Conservation (phyloP, 2,329 filamentous ascomycete genomes). For the Colletotrichum lentis region DNA sequence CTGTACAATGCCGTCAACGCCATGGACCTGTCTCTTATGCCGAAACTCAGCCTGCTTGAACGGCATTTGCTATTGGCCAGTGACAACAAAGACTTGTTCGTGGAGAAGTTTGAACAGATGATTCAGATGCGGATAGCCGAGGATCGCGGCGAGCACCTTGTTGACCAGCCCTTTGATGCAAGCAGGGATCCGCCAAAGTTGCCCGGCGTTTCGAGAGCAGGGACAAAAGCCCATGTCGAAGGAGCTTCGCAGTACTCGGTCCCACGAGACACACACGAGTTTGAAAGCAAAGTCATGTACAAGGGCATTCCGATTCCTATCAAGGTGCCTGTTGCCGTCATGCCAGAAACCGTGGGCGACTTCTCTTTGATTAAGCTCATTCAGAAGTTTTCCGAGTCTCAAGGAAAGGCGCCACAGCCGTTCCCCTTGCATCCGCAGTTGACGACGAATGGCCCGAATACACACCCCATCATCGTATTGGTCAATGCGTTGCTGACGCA, state of each 20-base stretch:
- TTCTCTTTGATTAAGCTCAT: slow-evolving; percentile 98
- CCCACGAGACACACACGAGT: slow-evolving; percentile 95
- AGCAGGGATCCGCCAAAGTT: slow-evolving; percentile 57
- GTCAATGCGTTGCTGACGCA: slow-evolving; percentile 95
- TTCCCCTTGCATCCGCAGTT: slow-evolving; percentile 90
- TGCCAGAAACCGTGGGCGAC: slow-evolving; percentile 95
- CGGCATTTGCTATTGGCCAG: slow-evolving; percentile 86
- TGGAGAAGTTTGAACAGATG: slow-evolving; percentile 97
- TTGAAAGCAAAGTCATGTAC: slow-evolving; percentile 94
- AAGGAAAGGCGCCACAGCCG: slow-evolving; percentile 82
- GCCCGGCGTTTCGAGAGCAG: slow-evolving; percentile 65
- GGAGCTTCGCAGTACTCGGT: slow-evolving; percentile 72
- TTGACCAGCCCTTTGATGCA: slow-evolving; percentile 56
- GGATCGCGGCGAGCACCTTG: slow-evolving; percentile 58
- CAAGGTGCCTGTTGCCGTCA: slow-evolving; percentile 92
- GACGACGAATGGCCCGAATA: slow-evolving; percentile 87
- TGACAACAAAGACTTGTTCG: slow-evolving; percentile 94
- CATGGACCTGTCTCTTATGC: slow-evolving; percentile 96
- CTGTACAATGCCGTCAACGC: slow-evolving; percentile 93
- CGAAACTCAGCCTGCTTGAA: slow-evolving; percentile 83
- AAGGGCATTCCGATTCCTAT: slow-evolving; percentile 96
- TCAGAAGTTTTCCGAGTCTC: slow-evolving; percentile 86
- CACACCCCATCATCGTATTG: slow-evolving; percentile 93
- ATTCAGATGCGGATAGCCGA: slow-evolving; percentile 81
- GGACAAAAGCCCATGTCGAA: slow-evolving; percentile 69